Base-by-base conservation (phyloP, 495 filamentous ascomycete species). In the Penicillium coprophilum region DNA sequence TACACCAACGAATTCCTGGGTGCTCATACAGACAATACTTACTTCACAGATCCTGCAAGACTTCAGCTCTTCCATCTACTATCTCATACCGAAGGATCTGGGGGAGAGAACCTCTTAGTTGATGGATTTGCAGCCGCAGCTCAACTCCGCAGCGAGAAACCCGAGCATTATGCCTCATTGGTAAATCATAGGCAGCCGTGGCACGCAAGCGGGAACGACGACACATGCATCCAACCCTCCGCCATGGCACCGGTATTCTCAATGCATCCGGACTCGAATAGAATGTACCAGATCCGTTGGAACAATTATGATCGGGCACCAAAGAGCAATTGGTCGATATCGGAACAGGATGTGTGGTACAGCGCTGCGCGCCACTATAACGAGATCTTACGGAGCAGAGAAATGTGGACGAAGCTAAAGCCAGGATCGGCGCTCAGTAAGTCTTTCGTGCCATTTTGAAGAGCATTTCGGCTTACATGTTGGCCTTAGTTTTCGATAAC, bases 61-160 rank as follows among this genome's bases (percentile, higher is more conserved):
- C 81, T 97, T 15, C 93, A 97, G 63, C 79, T 92, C 6, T 94
- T 97, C 68, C 93, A 97, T 60, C 75, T 96, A 4, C 81, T 97
- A 11, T 90, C 87, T 2, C 93, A 97, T 67, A 68, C 71, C 21
- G 76, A 79, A 10, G 85, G 81, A 1, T 57, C 70, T 5, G 86
- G 93, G 10, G 93, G 93, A 0, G 73, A 81, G 46, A 91, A 85
- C 12, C 70, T 91, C 3, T 79, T 97, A 6, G 86, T 96, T 1
- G 93, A 97, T 67, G 92, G 91, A 1, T 94, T 94, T 65, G 64
- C 77, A 15, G 89, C 87, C 1, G 91, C 91, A 6, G 30, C 61
- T 3, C 69, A 77, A 9, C 67, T 97, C 15, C 50, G 65, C 5
- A 11, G 66, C 10, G 72, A 84, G 45, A 71, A 82, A 12, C 74